phyloP scores from a whole-genome alignment of 2,329 filamentous ascomycete genomes.

The Cladophialophora immunda region DNA sequence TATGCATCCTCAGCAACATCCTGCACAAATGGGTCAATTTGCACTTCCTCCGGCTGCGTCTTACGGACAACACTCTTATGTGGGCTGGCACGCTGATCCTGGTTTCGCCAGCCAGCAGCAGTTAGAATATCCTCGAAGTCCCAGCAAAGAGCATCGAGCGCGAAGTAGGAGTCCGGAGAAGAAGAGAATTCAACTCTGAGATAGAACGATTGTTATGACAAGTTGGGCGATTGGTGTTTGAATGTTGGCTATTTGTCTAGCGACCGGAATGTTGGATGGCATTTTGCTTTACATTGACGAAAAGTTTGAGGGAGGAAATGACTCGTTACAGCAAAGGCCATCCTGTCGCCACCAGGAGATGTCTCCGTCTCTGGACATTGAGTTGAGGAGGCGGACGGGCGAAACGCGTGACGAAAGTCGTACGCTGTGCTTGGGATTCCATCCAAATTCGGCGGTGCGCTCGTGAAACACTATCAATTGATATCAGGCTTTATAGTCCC shows the following conservation, averaged over 20 bases:
- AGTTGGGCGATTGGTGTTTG: slow-evolving; percentile 2
- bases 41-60: slow-evolving; percentile 30
- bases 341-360: neutral
- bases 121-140: slow-evolving; percentile 40
- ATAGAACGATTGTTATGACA: slow-evolving; percentile 7
- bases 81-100: slow-evolving; percentile 35
- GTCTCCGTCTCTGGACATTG: neutral
- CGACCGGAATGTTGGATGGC: slow-evolving; percentile 8
- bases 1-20: slow-evolving; percentile 32
- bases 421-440: neutral
- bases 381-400: neutral
- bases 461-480: neutral
- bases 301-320: neutral
- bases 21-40: slow-evolving; percentile 30
- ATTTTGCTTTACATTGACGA: neutral
- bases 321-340: neutral
- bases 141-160: slow-evolving; percentile 39
- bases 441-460: neutral
- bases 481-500: neutral
- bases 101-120: slow-evolving; percentile 30
- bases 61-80: slow-evolving; percentile 35
- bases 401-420: neutral
- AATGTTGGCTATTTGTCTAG: slow-evolving; percentile 2
- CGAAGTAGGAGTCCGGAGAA: slow-evolving; percentile 41
- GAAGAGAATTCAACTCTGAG: slow-evolving; percentile 29